These are phyloP conservation scores for Lasiodiplodia sp. DNA, from an alignment of 2,329 filamentous ascomycete species.

Conservation along the genomic window DNA sequence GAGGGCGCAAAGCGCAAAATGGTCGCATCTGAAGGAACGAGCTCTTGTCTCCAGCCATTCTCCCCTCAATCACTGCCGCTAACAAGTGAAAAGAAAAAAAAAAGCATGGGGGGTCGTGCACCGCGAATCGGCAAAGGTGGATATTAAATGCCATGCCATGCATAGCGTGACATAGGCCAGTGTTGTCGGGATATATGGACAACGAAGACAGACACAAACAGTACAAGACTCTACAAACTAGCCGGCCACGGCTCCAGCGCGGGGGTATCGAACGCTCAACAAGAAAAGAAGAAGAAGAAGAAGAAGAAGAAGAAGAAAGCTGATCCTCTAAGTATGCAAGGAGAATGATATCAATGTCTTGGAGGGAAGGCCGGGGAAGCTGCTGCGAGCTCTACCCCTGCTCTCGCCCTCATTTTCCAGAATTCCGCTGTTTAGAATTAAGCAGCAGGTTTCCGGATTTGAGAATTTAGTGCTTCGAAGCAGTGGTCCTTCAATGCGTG, in stretches of 20 bases:
- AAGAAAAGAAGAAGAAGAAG: conserved; percentile 9
- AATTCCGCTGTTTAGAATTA: not conserved
- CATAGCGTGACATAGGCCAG: not conserved
- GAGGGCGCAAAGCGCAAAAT: not conserved
- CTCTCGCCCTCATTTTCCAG: not conserved
- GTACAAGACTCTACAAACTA: not conserved
- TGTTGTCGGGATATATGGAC: not conserved
- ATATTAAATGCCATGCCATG: conserved; percentile 22
- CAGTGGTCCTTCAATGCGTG: not conserved
- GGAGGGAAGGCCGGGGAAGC: not conserved
- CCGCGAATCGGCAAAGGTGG: not conserved
- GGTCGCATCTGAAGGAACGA: not conserved
- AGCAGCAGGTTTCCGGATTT: not conserved
- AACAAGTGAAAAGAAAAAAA: not conserved
- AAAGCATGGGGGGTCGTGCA: conserved; percentile 6
- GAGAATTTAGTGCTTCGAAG: conserved; percentile 1
- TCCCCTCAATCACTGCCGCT: not conserved
- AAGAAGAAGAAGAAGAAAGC: not conserved
- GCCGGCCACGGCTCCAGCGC: conserved; percentile 15
- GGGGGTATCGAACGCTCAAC: conserved; percentile 26
- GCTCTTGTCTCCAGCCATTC: not conserved
- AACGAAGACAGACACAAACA: not conserved
- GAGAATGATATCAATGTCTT: conserved; percentile 16
- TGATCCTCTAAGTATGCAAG: conserved; percentile 1
- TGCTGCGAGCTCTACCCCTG: not conserved